Conservation (phyloP, 192 early-diverging fungal species). For the Podila verticillata region DNA sequence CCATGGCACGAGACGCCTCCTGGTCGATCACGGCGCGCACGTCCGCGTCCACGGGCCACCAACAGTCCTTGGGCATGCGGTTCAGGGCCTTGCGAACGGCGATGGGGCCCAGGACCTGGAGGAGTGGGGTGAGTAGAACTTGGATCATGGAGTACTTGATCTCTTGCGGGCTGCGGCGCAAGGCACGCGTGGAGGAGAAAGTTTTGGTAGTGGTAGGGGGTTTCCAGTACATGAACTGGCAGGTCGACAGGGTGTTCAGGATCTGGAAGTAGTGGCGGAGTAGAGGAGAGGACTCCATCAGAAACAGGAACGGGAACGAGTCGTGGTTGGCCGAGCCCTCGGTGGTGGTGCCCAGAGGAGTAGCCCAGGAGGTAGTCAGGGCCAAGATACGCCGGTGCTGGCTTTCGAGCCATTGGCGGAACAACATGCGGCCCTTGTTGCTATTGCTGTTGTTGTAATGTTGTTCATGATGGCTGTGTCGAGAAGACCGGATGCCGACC, state of each 20-base stretch:
- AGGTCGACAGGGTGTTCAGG: slow-evolving; percentile 36
- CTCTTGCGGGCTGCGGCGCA: slow-evolving; percentile 3
- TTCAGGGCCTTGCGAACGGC: slow-evolving; percentile 37
- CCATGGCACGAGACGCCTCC: slow-evolving; percentile 32
- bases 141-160: slow-evolving; percentile 19
- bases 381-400: background rate
- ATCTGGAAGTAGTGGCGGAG: slow-evolving; percentile 46
- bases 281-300: slow-evolving; percentile 41
- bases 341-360: background rate
- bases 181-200: background rate
- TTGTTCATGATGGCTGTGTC: background rate
- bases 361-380: background rate
- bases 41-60: slow-evolving; percentile 45
- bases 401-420: background rate
- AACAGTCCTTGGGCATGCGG: slow-evolving; percentile 34
- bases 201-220: background rate
- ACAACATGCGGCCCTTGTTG: background rate
- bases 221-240: slow-evolving; percentile 25
- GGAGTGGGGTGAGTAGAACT: slow-evolving; percentile 14
- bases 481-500: background rate
- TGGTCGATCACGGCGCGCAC: slow-evolving; percentile 21
- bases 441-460: background rate
- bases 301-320: slow-evolving; percentile 32
- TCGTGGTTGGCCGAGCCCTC: background rate
- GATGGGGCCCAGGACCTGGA: slow-evolving; percentile 28